Percentiles rank a stretch among this genome's conserved stretches.
phyloP scores from a whole-genome alignment of 2,329 filamentous ascomycete species.

The Orbilia oligospora region DNA sequence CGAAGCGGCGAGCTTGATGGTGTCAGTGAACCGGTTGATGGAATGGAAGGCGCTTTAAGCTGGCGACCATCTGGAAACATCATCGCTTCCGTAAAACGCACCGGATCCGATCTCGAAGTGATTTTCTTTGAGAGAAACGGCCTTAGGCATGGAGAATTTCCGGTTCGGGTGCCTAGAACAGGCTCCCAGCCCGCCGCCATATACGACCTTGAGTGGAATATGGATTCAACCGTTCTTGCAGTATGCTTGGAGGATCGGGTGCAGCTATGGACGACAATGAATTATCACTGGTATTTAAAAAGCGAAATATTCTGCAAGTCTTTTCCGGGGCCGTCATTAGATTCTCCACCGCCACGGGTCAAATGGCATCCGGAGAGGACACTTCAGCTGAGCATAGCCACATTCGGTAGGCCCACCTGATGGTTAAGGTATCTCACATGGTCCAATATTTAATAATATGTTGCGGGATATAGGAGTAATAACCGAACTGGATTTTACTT shows the following conservation, averaged over 20 bases:
- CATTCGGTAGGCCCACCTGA: slow-evolving; percentile 68
- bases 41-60: slow-evolving; percentile 86
- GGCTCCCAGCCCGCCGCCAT: slow-evolving; percentile 73
- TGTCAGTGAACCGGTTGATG: slow-evolving; percentile 93
- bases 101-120: slow-evolving; percentile 79
- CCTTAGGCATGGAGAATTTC: slow-evolving; percentile 94
- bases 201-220: slow-evolving; percentile 86
- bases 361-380: slow-evolving; percentile 89
- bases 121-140: slow-evolving; percentile 98
- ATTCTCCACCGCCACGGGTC: slow-evolving; percentile 12
- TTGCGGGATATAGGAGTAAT: slow-evolving; percentile 36
- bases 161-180: slow-evolving; percentile 77
- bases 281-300: slow-evolving; percentile 98
- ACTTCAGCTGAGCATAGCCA: slow-evolving; percentile 75
- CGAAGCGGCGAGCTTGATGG: slow-evolving; percentile 92
- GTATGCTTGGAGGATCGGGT: slow-evolving; percentile 80
- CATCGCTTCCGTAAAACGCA: slow-evolving; percentile 85
- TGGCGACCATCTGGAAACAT: slow-evolving; percentile 94
- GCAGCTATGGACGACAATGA: slow-evolving; percentile 97
- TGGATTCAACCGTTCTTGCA: slow-evolving; percentile 90
- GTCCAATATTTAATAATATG: slow-evolving; percentile 58
- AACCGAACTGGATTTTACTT: slow-evolving; percentile 73
- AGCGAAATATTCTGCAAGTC: slow-evolving; percentile 76
- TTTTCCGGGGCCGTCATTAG: background rate
- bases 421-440: slow-evolving; percentile 49